Evolutionary conservation across 164 flowering plant species (phyloP).

Genomic region (Magnolia officinalis): DNA sequence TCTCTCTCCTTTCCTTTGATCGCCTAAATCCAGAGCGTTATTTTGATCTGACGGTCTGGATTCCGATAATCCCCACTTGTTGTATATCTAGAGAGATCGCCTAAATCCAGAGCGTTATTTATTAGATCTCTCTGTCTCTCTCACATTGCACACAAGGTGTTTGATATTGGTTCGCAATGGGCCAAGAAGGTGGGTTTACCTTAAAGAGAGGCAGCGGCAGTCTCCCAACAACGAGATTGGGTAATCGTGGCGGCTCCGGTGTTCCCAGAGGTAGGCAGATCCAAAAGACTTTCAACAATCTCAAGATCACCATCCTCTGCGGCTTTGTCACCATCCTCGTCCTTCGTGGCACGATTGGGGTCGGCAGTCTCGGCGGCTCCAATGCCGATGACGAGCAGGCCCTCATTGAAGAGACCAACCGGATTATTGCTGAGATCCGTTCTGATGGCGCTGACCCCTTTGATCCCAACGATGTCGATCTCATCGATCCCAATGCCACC

Average conservation of each 20-base stretch:
- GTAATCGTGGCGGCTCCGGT: slow-evolving; percentile 11
- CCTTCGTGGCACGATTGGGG: slow-evolving; percentile 84
- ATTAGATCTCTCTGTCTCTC: too few species aligned
- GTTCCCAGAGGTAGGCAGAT: slow-evolving; percentile 65
- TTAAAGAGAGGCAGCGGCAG: neutral
- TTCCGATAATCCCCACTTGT: too few species aligned
- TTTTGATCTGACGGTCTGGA: too few species aligned
- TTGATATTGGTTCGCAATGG: neutral
- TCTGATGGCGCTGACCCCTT: slow-evolving; percentile 52
- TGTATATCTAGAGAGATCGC: too few species aligned
- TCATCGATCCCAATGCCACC: slow-evolving; percentile 33
- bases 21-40: too few species aligned
- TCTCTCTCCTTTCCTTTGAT: too few species aligned
- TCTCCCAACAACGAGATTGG: slow-evolving; percentile 24
- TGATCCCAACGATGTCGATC: slow-evolving; percentile 22
- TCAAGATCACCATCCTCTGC: slow-evolving; percentile 85
- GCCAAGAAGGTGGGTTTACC: neutral
- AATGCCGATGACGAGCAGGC: slow-evolving; percentile 41
- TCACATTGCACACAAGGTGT: too few species aligned
- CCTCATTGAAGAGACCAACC: slow-evolving; percentile 53
- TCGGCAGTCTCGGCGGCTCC: slow-evolving; percentile 48
- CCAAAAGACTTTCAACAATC: slow-evolving; percentile 74
- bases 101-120: too few species aligned
- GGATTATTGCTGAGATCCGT: slow-evolving; percentile 73
- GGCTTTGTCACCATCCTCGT: slow-evolving; percentile 87